Percentiles rank a stretch among this genome's conserved stretches.
Conservation (phyloP, 257 asterid species). For the Nicotiana tomentosiformis region DNA sequence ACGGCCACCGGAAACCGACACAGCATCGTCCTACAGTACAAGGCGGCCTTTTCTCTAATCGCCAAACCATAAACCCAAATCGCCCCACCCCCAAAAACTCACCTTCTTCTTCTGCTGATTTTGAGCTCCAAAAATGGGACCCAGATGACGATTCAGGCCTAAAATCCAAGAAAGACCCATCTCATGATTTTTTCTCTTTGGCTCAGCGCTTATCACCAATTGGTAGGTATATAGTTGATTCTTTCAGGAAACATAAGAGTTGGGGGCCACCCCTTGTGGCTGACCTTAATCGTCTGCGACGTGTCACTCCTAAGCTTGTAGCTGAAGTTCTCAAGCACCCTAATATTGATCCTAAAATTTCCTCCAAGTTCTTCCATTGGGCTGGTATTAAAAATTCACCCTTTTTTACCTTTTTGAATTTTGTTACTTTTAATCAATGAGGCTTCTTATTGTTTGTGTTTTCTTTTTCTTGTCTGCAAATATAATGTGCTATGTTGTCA, state of each 20-base stretch:
- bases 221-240: constrained; percentile 76
- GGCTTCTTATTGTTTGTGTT: background rate
- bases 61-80: constrained; percentile 38
- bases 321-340: constrained; percentile 80
- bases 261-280: constrained; percentile 68
- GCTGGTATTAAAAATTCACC: constrained; percentile 52
- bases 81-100: constrained; percentile 5
- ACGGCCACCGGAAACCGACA: constrained; percentile 89
- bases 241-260: constrained; percentile 61
- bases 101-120: constrained; percentile 26
- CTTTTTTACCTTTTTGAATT: background rate
- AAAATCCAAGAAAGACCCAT: constrained; percentile 39
- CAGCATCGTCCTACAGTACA: constrained; percentile 87
- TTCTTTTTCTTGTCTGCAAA: background rate
- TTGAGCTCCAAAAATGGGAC: constrained; percentile 86
- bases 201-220: constrained; percentile 80
- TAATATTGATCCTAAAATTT: constrained; percentile 66
- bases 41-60: constrained; percentile 87
- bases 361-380: constrained; percentile 86
- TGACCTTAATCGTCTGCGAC: constrained; percentile 74
- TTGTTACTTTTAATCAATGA: background rate
- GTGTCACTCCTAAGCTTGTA: constrained; percentile 87
- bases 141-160: constrained; percentile 32
- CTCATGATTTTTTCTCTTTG: constrained; percentile 56
- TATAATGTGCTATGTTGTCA: background rate